Base-by-base conservation (phyloP, 2,329 filamentous ascomycete species). In the Pseudogymnoascus sp. region DNA sequence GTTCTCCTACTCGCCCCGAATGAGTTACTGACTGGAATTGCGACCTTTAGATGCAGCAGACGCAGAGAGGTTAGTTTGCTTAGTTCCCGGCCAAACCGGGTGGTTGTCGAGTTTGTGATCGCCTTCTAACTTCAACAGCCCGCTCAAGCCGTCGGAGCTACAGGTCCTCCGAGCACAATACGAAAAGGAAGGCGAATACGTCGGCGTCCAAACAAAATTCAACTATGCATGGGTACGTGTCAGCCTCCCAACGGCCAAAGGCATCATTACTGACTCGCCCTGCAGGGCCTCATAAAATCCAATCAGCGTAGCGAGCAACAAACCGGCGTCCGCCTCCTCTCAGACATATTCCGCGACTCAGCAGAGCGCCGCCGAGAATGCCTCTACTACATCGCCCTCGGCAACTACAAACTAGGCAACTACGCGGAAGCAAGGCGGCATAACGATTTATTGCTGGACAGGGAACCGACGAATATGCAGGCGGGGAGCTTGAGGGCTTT, bases 371-470 rank as follows among this genome's bases (percentile, higher is more conserved):
- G 95, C 73, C 88, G 95, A 73, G 95, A 99, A 83, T 99, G 95
- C 74, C 89, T 99, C 66, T 99, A 97, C 82, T 99, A 99, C 78
- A 87, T 99, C 62, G 95, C 91, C 26, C 85, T 99, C 33, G 95
- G 95, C 67, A 96, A 97, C 82, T 97, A 93, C 84, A 97, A 97
- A 81, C 86, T 99, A 57, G 93, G 93, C 66, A 97, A 97, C 82
- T 99, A 97, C 76, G 92, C 88, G 66, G 95, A 99, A 75, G 93
- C 93, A 65, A 84, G 93, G 72, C 84, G 91, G 73, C 97, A 97
- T 79, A 99, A 99, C 76, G 93, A 97, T 73, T 82, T 93, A 60
- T 80, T 99, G 66, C 78, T 97, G 62, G 91, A 97, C 67, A 88
- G 93, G 75, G 95, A 99, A 78, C 91, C 92, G 8, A 86, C 84